Percentiles rank a stretch among this genome's conserved stretches.
Evolutionary conservation across 2,329 filamentous ascomycete species (phyloP).

Genomic region (Trichoderma sp.): DNA sequence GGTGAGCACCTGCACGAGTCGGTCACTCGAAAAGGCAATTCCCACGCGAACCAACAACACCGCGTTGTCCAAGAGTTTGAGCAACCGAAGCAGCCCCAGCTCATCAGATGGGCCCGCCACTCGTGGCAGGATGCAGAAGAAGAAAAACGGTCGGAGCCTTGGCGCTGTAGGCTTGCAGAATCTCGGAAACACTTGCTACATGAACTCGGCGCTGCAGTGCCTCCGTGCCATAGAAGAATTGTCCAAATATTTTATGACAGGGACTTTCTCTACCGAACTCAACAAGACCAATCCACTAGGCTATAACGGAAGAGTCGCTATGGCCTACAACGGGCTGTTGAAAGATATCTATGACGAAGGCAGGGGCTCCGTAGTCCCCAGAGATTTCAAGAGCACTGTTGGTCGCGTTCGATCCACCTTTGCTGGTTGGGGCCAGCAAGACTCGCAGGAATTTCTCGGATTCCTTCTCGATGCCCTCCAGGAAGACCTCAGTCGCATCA

Average conservation of each 20-base stretch:
- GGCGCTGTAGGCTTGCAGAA: conserved; percentile 85
- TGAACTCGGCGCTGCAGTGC: conserved; percentile 97
- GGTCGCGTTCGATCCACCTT: conserved; percentile 81
- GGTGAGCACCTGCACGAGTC: conserved; percentile 50
- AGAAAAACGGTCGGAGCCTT: conserved; percentile 64
- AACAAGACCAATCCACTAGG: conserved; percentile 84
- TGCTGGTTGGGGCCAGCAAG: conserved; percentile 92
- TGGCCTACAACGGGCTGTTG: conserved; percentile 73
- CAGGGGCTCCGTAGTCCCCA: conserved; percentile 69
- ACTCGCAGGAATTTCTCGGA: conserved; percentile 94
- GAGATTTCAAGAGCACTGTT: conserved; percentile 77
- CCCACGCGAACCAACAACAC: conserved; percentile 31
- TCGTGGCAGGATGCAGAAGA: conserved; percentile 67
- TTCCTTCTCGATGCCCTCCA: conserved; percentile 93
- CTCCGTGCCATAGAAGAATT: conserved; percentile 90
- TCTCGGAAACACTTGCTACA: conserved; percentile 96
- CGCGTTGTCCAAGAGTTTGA: conserved; percentile 28
- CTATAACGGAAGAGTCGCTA: conserved; percentile 82
- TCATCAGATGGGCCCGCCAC: conserved; percentile 58
- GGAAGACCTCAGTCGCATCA: conserved; percentile 89
- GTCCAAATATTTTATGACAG: conserved; percentile 81
- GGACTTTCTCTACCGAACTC: conserved; percentile 73
- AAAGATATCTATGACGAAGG: conserved; percentile 73
- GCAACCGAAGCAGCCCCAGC: conserved; percentile 66
- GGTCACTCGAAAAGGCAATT: conserved; percentile 35